Evolutionary conservation across 129 eudicot genomes (phyloP).

Genomic region (Pulicaria dysenterica): DNA sequence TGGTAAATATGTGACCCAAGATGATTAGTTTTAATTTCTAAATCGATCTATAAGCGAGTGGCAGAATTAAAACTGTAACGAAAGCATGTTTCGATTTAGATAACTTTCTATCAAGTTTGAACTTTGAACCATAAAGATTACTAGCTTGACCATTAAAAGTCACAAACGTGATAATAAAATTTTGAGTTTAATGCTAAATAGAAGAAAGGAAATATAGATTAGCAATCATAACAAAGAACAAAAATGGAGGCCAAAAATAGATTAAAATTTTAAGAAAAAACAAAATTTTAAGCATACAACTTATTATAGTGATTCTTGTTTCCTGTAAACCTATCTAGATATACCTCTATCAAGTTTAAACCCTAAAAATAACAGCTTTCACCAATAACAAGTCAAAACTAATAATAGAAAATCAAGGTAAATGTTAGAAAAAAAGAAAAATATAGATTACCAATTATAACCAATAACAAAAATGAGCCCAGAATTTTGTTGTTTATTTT

Average conservation of each 20-base stretch:
- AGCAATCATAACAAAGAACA: no score
- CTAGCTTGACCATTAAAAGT: no score
- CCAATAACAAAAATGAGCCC: slow-evolving; percentile 33
- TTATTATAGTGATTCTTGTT: neutral
- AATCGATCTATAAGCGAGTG: neutral
- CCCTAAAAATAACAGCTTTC: neutral
- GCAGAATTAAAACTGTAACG: neutral
- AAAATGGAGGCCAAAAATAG: no score
- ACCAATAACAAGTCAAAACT: slow-evolving; percentile 12
- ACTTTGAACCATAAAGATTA: no score
- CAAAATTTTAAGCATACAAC: no score
- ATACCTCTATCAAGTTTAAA: neutral
- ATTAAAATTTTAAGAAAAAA: no score
- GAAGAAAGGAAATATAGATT: no score
- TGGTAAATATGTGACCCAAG: neutral
- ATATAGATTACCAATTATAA: slow-evolving; percentile 33
- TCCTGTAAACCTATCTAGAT: neutral
- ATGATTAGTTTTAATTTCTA: neutral
- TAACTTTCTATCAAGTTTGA: no score
- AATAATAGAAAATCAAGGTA: slow-evolving; percentile 2
- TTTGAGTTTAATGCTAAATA: no score
- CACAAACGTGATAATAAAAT: no score
- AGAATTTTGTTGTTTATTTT: neutral
- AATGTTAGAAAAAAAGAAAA: neutral
- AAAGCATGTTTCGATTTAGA: neutral